Conservation (phyloP, 257 asterid species). For the Plantago ovata region DNA sequence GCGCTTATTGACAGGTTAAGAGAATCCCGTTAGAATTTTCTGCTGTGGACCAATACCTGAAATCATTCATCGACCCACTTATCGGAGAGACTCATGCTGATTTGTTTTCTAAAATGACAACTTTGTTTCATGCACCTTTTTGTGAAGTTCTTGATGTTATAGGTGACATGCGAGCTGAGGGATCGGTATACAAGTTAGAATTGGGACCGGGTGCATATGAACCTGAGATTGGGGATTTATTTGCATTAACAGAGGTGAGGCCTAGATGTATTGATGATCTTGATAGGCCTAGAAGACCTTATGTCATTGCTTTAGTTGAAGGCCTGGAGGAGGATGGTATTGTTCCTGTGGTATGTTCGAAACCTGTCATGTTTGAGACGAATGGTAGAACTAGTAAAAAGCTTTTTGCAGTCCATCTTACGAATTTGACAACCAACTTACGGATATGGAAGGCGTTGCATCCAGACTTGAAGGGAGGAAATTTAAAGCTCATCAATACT, state of each 20-base stretch:
- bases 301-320: conserved; percentile 34
- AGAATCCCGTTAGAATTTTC: conserved; percentile 36
- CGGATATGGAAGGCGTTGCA: background rate
- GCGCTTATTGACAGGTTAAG: conserved; percentile 33
- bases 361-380: conserved; percentile 24
- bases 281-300: conserved; percentile 32
- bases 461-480: background rate
- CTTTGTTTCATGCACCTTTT: conserved; percentile 33
- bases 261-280: conserved; percentile 40
- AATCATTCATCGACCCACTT: conserved; percentile 45
- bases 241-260: conserved; percentile 42
- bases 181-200: conserved; percentile 22
- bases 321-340: conserved; percentile 5
- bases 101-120: conserved; percentile 38
- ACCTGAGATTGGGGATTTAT: conserved; percentile 44
- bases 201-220: conserved; percentile 20
- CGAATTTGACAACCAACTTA: background rate
- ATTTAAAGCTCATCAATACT: background rate
- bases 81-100: conserved; percentile 72
- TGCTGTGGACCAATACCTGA: conserved; percentile 35
- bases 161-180: background rate
- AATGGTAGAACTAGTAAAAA: background rate
- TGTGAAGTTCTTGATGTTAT: conserved; percentile 26
- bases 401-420: background rate
- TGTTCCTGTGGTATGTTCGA: conserved; percentile 25